Conservation (phyloP, 805 yeast genomes). For the Jamesozyma spencerorum region DNA sequence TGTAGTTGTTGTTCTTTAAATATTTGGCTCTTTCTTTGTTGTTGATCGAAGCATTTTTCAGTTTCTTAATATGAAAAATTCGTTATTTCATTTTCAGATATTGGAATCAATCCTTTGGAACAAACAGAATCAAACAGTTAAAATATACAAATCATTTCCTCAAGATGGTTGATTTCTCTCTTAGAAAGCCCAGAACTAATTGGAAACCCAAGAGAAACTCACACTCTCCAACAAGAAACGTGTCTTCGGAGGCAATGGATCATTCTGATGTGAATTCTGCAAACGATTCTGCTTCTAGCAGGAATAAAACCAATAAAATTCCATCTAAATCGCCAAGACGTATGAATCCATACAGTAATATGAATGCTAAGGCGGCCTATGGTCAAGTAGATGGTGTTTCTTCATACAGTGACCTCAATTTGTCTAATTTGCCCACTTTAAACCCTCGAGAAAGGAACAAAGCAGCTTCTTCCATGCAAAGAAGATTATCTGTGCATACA, state of each 20-base stretch:
- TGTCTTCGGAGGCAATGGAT: not conserved
- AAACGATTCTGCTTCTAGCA: not conserved
- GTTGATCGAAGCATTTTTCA: not conserved
- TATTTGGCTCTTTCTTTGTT: not conserved
- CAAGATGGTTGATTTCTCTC: conserved; percentile 29
- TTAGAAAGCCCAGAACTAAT: conserved; percentile 27
- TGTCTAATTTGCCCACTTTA: conserved; percentile 30
- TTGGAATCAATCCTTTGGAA: too few relatives aligned
- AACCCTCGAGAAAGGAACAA: conserved; percentile 31
- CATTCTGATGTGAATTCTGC: conserved; percentile 8
- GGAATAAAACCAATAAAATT: too few relatives aligned
- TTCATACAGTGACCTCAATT: too few relatives aligned
- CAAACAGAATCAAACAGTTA: too few relatives aligned
- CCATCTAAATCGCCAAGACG: too few relatives aligned
- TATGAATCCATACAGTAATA: conserved; percentile 4
- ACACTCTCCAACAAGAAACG: conserved; percentile 9
- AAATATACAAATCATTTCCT: too few relatives aligned
- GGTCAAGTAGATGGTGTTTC: not conserved
- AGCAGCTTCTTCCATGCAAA: conserved; percentile 35
- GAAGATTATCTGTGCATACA: conserved; percentile 37
- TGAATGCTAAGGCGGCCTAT: too few relatives aligned
- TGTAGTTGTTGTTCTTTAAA: not conserved
- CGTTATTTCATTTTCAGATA: too few relatives aligned
- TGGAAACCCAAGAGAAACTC: conserved; percentile 17
- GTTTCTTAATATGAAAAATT: too few relatives aligned